Evolutionary conservation across 2,329 filamentous ascomycete species (phyloP), one percentile per base, ranked within the genome.

Genomic region (Fusarium kyushuense): DNA sequence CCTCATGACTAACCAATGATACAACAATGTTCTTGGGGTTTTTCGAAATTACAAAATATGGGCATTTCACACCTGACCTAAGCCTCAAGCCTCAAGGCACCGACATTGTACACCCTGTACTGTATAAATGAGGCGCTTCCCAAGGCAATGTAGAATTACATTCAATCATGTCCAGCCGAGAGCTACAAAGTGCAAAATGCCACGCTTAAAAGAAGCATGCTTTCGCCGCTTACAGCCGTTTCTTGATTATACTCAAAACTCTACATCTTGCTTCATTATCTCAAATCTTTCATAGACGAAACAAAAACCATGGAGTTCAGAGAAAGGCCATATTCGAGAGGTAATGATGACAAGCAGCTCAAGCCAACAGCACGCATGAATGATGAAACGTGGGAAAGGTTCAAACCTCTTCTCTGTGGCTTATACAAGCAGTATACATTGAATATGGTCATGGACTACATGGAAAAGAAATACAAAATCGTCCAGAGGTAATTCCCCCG

Each of bases 361-460:
- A 71, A 41, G 17, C 72, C 68, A 21, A 73, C 72, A 27, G 48
- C 58, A 30, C 72, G 72, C 42, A 73, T 74, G 35, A 69, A 59
- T 14, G 72, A 74, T 12, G 59, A 64, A 25, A 63, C 46, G 12
- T 74, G 72, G 72, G 66, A 74, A 23, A 48, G 10, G 17, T 67
- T 65, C 48, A 73, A 67, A 30, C 48, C 70, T 10, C 46, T 67
- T 8, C 64, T 74, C 17, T 72, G 69, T 36, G 32, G 16, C 3
- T 61, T 74, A 7, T 74, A 73, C 49, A 66, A 53, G 43, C 46
- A 55, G 16, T 65, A 74, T 40, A 69, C 72, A 16, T 67, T 74
- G 19, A 42, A 19, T n/a, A 40, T 65, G 13, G 70, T 74, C 38
- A 70, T 69, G 68, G 30, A 32, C 5, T 57, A 67, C 10, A 74